A percentile compares a stretch with the other conserved stretches of the same genome.
Evolutionary conservation across 495 filamentous ascomycete genomes (phyloP).

Genomic region (Aspergillus nanangensis): DNA sequence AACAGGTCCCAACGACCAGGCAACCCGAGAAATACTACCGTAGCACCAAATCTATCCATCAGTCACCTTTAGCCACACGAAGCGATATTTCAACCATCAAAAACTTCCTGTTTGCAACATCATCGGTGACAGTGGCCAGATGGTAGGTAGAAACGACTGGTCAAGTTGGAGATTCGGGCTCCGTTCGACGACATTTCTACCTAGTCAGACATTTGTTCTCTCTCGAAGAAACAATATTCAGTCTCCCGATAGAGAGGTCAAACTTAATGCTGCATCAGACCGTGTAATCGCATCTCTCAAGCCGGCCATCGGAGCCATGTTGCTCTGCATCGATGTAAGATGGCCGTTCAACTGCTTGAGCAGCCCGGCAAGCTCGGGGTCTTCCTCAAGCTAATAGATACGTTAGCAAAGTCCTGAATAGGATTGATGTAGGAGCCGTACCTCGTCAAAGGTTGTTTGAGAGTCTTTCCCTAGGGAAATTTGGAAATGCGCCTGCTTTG

Average conservation of each 20-base stretch:
- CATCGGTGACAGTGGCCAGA: too few species aligned
- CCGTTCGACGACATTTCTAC: too few species aligned
- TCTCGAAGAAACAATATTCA: too few species aligned
- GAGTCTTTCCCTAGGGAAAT: slow-evolving; percentile 21
- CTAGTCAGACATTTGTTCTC: too few species aligned
- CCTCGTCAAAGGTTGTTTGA: slow-evolving; percentile 25
- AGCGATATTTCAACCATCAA: too few species aligned
- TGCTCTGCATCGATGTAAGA: slow-evolving; percentile 53
- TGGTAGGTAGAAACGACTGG: too few species aligned
- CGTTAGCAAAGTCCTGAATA: slow-evolving; percentile 7
- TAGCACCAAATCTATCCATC: too few species aligned
- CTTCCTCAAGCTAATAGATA: slow-evolving; percentile 30
- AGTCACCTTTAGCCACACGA: too few species aligned
- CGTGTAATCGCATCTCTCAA: slow-evolving; percentile 47
- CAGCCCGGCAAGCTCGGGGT: slow-evolving; percentile 30
- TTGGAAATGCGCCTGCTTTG: slow-evolving; percentile 20
- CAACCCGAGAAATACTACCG: too few species aligned
- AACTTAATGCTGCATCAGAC: slow-evolving; percentile 47
- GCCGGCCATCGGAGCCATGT: slow-evolving; percentile 46
- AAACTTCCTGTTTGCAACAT: too few species aligned
- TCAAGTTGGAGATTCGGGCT: too few species aligned
- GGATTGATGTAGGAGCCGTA: slow-evolving; percentile 14
- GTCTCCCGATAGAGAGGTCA: slow-evolving; percentile 31
- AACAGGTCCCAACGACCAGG: too few species aligned
- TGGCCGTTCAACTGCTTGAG: slow-evolving; percentile 49